These are phyloP conservation scores for Cavenderia fasciculata DNA, from an alignment of 78 protist species.

Conservation along the genomic window DNA sequence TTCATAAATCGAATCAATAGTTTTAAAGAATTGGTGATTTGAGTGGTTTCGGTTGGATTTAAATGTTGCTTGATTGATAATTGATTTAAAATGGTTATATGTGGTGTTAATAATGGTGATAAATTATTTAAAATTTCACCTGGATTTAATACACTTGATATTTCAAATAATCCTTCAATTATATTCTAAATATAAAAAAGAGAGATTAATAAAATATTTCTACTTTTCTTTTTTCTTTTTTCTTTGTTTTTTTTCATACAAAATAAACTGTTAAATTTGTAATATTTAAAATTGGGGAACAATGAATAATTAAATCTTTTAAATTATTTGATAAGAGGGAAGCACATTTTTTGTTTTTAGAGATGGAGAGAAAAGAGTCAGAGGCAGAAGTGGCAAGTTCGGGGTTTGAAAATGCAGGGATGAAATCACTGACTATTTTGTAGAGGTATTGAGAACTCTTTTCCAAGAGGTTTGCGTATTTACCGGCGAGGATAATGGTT, in stretches of 20 bases:
- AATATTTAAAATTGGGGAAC: constrained; percentile 39
- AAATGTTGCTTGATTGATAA: background rate
- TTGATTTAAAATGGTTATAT: constrained; percentile 1
- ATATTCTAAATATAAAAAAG: background rate
- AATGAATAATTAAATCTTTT: background rate
- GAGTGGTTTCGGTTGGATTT: background rate
- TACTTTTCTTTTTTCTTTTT: too few species aligned
- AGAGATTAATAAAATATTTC: background rate
- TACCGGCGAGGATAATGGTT: constrained; percentile 52
- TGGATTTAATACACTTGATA: background rate
- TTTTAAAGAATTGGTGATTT: constrained; percentile 3
- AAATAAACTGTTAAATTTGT: too few species aligned
- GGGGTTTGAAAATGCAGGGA: constrained; percentile 67
- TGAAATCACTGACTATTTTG: constrained; percentile 42
- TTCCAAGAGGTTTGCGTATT: constrained; percentile 48
- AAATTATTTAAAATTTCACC: constrained; percentile 1
- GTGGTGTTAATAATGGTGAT: constrained; percentile 28
- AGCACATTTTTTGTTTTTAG: constrained; percentile 53
- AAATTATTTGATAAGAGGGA: constrained; percentile 6
- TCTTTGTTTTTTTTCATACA: too few species aligned
- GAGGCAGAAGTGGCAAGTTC: constrained; percentile 12
- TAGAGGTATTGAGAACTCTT: constrained; percentile 21
- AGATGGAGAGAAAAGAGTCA: constrained; percentile 40
- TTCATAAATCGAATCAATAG: constrained; percentile 14
- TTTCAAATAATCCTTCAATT: constrained; percentile 47